Conservation (phyloP, 352 stramenopile genomes). For the Globisporangium nodosum region DNA sequence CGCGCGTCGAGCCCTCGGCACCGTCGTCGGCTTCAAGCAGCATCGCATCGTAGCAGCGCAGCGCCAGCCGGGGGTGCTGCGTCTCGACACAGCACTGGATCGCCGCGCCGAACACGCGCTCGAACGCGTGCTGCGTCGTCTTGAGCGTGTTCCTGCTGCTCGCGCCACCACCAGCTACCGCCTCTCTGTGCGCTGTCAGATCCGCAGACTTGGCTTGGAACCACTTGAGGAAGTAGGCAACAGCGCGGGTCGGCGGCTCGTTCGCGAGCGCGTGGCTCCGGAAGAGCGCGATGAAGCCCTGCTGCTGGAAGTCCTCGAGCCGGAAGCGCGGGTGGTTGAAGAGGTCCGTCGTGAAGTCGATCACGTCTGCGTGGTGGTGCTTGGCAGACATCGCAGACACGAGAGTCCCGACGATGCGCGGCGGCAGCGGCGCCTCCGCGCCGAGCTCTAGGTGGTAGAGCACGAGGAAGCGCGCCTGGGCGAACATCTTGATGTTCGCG, state of each 20-base stretch:
- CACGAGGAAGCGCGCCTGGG: constrained; percentile 37
- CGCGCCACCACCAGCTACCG: neutral
- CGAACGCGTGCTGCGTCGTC: constrained; percentile 23
- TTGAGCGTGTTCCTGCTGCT: neutral
- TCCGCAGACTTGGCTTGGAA: constrained; percentile 12
- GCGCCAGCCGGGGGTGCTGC: constrained; percentile 33
- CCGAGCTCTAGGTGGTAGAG: constrained; percentile 33
- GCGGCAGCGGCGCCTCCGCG: constrained; percentile 22
- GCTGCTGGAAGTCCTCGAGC: constrained; percentile 42
- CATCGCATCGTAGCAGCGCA: constrained; percentile 46
- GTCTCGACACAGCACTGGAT: constrained; percentile 56
- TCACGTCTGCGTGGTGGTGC: constrained; percentile 18
- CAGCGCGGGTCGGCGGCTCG: constrained; percentile 3
- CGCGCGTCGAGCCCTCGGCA: neutral
- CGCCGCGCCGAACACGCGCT: constrained; percentile 56
- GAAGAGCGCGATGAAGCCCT: constrained; percentile 61
- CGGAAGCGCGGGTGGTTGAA: constrained; percentile 26
- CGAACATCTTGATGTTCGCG: constrained; percentile 58
- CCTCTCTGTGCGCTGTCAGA: neutral
- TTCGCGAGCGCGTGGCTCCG: constrained; percentile 18
- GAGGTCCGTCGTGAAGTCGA: constrained; percentile 33
- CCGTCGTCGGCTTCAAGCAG: neutral
- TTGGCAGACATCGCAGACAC: constrained; percentile 40
- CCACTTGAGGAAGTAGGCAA: constrained; percentile 35
- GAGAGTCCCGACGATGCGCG: constrained; percentile 44